A percentile compares a stretch with the other conserved stretches of the same genome.
These are phyloP conservation scores for Penicillium alfredii DNA, from an alignment of 495 filamentous ascomycete species.

Conservation along the genomic window DNA sequence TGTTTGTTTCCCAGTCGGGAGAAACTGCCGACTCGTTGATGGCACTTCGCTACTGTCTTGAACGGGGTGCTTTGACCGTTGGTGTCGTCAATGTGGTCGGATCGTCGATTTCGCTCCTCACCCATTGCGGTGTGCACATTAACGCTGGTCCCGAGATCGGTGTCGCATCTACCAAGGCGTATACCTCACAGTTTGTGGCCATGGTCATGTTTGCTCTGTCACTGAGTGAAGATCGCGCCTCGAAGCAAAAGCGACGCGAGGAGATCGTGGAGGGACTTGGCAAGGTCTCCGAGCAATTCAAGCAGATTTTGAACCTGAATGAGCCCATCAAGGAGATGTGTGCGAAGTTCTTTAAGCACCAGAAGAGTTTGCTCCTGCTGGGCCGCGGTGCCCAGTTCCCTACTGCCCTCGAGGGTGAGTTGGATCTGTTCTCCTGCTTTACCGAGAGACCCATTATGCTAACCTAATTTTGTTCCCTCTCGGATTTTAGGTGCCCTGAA, in stretches of 20 bases:
- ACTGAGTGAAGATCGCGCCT: conserved; percentile 90
- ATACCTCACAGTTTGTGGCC: conserved; percentile 97
- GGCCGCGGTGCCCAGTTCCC: conserved; percentile 95
- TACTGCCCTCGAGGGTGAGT: conserved; percentile 84
- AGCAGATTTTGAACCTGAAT: conserved; percentile 81
- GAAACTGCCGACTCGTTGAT: conserved; percentile 98
- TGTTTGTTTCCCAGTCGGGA: conserved; percentile 97
- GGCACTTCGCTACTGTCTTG: conserved; percentile 94
- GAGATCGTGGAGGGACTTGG: conserved; percentile 94
- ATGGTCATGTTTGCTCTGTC: conserved; percentile 99
- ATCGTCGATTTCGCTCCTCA: conserved; percentile 94
- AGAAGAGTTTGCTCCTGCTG: conserved; percentile 89
- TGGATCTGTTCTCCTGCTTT: neutral
- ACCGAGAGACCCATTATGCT: conserved; percentile 15
- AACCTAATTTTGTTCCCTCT: no score
- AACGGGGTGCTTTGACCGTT: conserved; percentile 93
- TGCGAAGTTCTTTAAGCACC: conserved; percentile 84
- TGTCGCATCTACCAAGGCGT: conserved; percentile 98
- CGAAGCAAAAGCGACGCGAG: conserved; percentile 85
- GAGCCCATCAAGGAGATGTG: conserved; percentile 91
- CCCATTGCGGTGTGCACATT: conserved; percentile 99
- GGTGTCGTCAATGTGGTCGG: conserved; percentile 98
- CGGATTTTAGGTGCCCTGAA: conserved; percentile 86
- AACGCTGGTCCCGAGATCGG: conserved; percentile 98
- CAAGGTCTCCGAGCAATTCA: conserved; percentile 86